Percentiles rank a stretch among this genome's conserved stretches.
These are phyloP conservation scores for Chalaropsis thielavioides DNA, from an alignment of 2,329 filamentous ascomycete species.

Conservation along the genomic window DNA sequence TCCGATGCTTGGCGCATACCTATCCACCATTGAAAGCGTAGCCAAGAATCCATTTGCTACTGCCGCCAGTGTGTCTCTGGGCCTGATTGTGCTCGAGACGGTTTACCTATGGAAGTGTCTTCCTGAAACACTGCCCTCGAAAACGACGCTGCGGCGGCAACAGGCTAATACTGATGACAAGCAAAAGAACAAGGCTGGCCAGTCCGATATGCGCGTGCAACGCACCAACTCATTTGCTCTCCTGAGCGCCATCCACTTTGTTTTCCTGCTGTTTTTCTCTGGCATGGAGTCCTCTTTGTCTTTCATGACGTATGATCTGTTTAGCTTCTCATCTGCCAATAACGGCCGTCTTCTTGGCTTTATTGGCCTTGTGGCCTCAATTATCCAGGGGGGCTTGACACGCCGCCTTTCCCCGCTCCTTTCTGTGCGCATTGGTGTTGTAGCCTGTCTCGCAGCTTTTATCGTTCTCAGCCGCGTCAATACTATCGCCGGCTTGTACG, in stretches of 20 bases:
- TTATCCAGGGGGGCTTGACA: constrained; percentile 89
- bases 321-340: constrained; percentile 61
- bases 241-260: constrained; percentile 73
- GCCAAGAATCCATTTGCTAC: constrained; percentile 86
- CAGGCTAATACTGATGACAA: constrained; percentile 17
- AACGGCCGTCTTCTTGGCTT: constrained; percentile 81
- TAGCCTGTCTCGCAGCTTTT: constrained; percentile 67
- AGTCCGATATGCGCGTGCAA: constrained; percentile 22
- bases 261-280: constrained; percentile 91
- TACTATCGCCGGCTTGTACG: constrained; percentile 57
- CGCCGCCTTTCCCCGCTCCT: constrained; percentile 67
- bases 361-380: constrained; percentile 75
- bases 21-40: constrained; percentile 64
- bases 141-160: constrained; percentile 26
- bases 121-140: constrained; percentile 68
- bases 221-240: constrained; percentile 72
- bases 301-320: constrained; percentile 94
- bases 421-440: constrained; percentile 65
- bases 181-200: background rate
- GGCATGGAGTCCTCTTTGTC: constrained; percentile 96
- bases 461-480: constrained; percentile 58
- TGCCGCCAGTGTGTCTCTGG: constrained; percentile 74
- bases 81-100: constrained; percentile 75
- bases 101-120: constrained; percentile 70
- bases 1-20: constrained; percentile 74